Conservation (phyloP, 2,329 filamentous ascomycete species). For the Nemania abortiva region DNA sequence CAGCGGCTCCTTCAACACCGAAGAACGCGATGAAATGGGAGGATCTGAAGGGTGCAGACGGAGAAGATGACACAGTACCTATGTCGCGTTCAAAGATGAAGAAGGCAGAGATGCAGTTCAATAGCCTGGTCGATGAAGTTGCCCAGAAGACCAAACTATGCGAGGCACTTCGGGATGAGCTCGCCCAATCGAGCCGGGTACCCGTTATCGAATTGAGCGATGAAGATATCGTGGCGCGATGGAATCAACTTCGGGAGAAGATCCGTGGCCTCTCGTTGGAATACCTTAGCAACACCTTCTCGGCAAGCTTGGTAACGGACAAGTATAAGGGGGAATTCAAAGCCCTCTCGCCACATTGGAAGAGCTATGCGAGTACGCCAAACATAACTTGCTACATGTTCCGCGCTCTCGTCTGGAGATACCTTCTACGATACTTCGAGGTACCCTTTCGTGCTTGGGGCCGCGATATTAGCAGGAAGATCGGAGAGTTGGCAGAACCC, state of each 20-base stretch:
- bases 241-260: constrained; percentile 42
- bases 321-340: constrained; percentile 41
- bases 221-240: constrained; percentile 38
- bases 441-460: constrained; percentile 45
- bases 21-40: constrained; percentile 3
- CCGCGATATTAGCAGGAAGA: constrained; percentile 37
- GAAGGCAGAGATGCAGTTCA: constrained; percentile 39
- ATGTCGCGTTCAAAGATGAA: constrained; percentile 40
- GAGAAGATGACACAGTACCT: constrained; percentile 36
- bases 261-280: constrained; percentile 43
- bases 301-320: constrained; percentile 35
- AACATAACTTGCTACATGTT: constrained; percentile 45
- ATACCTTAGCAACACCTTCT: constrained; percentile 41
- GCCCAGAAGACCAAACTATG: constrained; percentile 41
- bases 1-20: constrained; percentile 1
- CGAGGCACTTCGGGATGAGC: constrained; percentile 34
- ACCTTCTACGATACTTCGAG: constrained; percentile 44
- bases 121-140: constrained; percentile 34
- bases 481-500: constrained; percentile 31
- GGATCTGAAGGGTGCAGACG: constrained; percentile 17
- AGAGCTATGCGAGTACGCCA: constrained; percentile 42
- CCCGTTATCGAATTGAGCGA: constrained; percentile 37
- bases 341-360: constrained; percentile 47
- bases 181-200: constrained; percentile 4
- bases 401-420: constrained; percentile 50